Base-by-base conservation (phyloP, 2,329 filamentous ascomycete genomes). In the Ilyonectria sp. region DNA sequence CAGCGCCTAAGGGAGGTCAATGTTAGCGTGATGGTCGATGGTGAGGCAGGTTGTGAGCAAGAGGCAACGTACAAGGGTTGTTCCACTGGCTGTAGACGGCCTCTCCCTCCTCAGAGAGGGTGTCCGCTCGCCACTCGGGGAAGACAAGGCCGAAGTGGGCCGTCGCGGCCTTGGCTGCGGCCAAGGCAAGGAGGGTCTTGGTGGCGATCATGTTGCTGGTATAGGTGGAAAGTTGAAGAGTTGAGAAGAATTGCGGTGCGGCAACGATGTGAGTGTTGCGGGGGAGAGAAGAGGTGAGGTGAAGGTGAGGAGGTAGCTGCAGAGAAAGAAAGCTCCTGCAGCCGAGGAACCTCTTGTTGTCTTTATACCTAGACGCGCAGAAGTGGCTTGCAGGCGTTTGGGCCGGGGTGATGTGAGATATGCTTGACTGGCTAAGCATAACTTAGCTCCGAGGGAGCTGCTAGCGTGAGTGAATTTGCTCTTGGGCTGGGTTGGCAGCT, bases 91-190 rank as follows among this genome's bases (percentile, higher is more conserved):
- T 84, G 78, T 85, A 87, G 63, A 77, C 75, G 15, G 75, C 75
- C 63, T 80, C 80, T 33, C 77, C 77, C 64, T 75, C 78, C 21
- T 77, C 71, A 23, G 75, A 70, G 46, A 88, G 81, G 0, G 84
- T 86, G 74, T 87, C 81, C 64, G 79, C 82, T 66, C 86, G 82
- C 86, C 85, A 87, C 2, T 75, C 55, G 4, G 86, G 86, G 73
- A 85, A 87, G 13, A 75, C 72, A 63, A 88, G 74, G 46, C 77
- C 78, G 75, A 87, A 88, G 76, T 88, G 86, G 46, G 85, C 86
- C 23, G 81, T 75, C 40, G 79, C 82, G 33, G 82, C 73, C 47
- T 80, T 79, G 21, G 76, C 75, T 37, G 78, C 77, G 33, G 80
- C 78, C 70, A 85, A 67, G 60, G 77, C 69, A 71, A 81, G 58